Evolutionary conservation across 1,139 yeast species (phyloP).

Genomic region (Suhomyces guaymorum): DNA sequence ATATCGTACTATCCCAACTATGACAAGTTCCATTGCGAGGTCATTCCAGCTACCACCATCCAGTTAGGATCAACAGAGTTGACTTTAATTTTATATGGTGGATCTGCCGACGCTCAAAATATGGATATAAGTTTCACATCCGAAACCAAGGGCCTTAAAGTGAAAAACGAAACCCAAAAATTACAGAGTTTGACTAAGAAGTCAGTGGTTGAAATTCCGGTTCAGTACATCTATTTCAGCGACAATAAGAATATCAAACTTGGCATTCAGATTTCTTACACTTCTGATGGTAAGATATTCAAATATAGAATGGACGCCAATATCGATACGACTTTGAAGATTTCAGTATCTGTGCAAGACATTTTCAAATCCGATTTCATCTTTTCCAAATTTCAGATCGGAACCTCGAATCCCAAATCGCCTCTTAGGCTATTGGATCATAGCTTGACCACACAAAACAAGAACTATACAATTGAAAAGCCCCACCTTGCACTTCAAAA

Average conservation of each 20-base stretch:
- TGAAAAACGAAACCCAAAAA: slow-evolving; percentile 7
- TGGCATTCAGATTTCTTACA: slow-evolving; percentile 35
- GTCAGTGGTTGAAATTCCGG: slow-evolving; percentile 14
- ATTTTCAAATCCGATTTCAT: slow-evolving; percentile 57
- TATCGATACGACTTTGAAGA: slow-evolving; percentile 53
- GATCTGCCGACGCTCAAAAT: slow-evolving; percentile 17
- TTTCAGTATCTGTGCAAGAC: slow-evolving; percentile 78
- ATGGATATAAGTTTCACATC: slow-evolving; percentile 19
- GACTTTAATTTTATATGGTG: slow-evolving; percentile 24
- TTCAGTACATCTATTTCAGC: slow-evolving; percentile 28
- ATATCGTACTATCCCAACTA: slow-evolving; percentile 20
- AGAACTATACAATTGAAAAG: slow-evolving; percentile 38
- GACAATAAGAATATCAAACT: slow-evolving; percentile 31
- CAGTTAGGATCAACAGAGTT: slow-evolving; percentile 23
- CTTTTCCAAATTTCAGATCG: slow-evolving; percentile 67
- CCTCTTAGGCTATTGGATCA: slow-evolving; percentile 60
- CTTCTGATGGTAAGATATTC: slow-evolving; percentile 21
- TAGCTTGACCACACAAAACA: slow-evolving; percentile 37
- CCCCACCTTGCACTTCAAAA: slow-evolving; percentile 19
- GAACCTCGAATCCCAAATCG: slow-evolving; percentile 50
- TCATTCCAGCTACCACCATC: slow-evolving; percentile 23
- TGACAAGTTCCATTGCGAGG: slow-evolving; percentile 26
- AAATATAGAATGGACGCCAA: slow-evolving; percentile 27
- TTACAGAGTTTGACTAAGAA: slow-evolving; percentile 20
- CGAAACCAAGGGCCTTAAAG: slow-evolving; percentile 20